A percentile compares a stretch with the other conserved stretches of the same genome.
Evolutionary conservation across 2,329 filamentous ascomycete genomes (phyloP).

Genomic region (Pseudogymnoascus sp.): DNA sequence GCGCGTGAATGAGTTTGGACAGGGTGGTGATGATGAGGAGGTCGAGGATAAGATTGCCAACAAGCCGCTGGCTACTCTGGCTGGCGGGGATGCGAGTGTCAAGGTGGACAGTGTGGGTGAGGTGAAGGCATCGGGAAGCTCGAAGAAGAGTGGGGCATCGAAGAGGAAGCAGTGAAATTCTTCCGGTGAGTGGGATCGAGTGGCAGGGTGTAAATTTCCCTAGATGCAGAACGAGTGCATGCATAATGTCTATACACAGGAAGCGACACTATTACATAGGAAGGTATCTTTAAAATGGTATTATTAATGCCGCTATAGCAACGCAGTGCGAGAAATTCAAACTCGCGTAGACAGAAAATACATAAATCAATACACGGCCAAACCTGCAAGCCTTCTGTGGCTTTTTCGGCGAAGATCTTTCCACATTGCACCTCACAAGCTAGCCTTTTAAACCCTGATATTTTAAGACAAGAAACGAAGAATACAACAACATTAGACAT

Average conservation of each 20-base stretch:
- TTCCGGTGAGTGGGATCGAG: slow-evolving; percentile 14
- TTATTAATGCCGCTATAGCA: not conserved
- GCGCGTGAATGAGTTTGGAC: slow-evolving; percentile 94
- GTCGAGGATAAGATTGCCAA: slow-evolving; percentile 41
- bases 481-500: not conserved
- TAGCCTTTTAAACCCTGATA: not conserved
- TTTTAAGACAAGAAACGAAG: slow-evolving; percentile 4
- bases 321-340: not conserved
- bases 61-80: slow-evolving; percentile 24
- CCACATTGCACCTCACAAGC: not conserved
- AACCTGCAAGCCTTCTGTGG: not conserved
- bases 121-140: slow-evolving; percentile 39
- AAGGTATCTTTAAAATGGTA: not conserved
- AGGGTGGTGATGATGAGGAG: slow-evolving; percentile 86
- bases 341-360: not conserved
- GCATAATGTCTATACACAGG: not conserved
- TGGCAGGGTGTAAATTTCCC: not conserved
- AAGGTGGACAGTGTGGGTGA: slow-evolving; percentile 15
- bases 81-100: slow-evolving; percentile 17
- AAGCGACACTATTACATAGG: not conserved
- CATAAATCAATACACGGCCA: slow-evolving; percentile 1
- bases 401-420: not conserved
- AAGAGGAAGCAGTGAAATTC: slow-evolving; percentile 36
- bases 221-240: not conserved
- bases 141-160: slow-evolving; percentile 39